These are phyloP conservation scores for Aspergillus mulundensis DNA, from an alignment of 495 filamentous ascomycete genomes.

Conservation along the genomic window DNA sequence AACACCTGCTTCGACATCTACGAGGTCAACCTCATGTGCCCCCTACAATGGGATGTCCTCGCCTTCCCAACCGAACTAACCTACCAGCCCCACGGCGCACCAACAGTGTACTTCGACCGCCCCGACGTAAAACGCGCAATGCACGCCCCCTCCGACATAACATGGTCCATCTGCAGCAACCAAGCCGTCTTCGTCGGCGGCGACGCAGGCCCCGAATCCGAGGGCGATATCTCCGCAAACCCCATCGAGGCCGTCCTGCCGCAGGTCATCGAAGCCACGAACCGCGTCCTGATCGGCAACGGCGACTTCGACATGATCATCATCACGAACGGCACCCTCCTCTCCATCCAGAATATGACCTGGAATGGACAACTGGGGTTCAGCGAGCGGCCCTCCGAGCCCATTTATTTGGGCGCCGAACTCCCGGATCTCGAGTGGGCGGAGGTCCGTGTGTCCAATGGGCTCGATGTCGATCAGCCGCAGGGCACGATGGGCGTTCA, in stretches of 20 bases:
- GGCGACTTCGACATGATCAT: slow-evolving; percentile 60
- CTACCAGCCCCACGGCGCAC: slow-evolving; percentile 37
- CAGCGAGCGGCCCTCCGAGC: slow-evolving; percentile 34
- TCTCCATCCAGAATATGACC: slow-evolving; percentile 66
- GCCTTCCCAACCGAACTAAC: slow-evolving; percentile 40
- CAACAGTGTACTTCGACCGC: slow-evolving; percentile 53
- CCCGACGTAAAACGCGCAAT: slow-evolving; percentile 55
- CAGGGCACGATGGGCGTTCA: slow-evolving; percentile 61
- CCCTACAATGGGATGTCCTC: slow-evolving; percentile 45
- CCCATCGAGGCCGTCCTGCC: slow-evolving; percentile 50
- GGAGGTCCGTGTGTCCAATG: slow-evolving; percentile 22
- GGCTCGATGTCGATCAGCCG: slow-evolving; percentile 21
- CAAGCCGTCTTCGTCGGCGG: slow-evolving; percentile 44
- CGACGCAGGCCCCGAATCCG: slow-evolving; percentile 29
- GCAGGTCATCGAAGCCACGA: slow-evolving; percentile 57
- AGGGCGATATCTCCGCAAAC: slow-evolving; percentile 39
- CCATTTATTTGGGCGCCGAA: slow-evolving; percentile 30
- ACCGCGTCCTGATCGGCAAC: slow-evolving; percentile 56
- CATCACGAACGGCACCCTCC: slow-evolving; percentile 57
- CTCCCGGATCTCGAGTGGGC: slow-evolving; percentile 34
- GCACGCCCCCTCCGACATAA: slow-evolving; percentile 45
- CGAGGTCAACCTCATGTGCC: slow-evolving; percentile 45
- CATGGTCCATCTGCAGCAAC: slow-evolving; percentile 41
- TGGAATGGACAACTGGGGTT: slow-evolving; percentile 64
- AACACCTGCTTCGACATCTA: slow-evolving; percentile 65